These are phyloP conservation scores for Acer yangbiense DNA, from an alignment of 345 rosid genomes.

Conservation along the genomic window DNA sequence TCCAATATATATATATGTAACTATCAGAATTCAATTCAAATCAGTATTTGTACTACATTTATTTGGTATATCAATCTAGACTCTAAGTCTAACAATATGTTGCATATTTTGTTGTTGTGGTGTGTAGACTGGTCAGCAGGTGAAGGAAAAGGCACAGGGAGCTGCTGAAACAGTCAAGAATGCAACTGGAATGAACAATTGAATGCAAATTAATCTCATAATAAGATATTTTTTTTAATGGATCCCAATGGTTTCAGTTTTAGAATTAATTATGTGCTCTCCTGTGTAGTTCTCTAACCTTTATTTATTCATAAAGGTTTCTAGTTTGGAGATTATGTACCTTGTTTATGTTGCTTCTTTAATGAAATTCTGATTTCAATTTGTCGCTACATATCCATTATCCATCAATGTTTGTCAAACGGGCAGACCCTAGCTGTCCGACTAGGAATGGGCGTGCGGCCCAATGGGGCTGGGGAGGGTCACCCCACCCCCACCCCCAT, in stretches of 20 bases:
- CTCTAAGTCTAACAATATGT: background rate
- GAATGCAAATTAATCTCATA: constrained; percentile 8
- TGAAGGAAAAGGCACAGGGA: constrained; percentile 58
- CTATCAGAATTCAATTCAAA: too few relatives aligned
- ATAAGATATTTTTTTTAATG: background rate
- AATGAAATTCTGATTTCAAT: constrained; percentile 5
- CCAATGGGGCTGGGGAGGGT: too few relatives aligned
- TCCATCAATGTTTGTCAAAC: background rate
- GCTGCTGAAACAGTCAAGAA: constrained; percentile 70
- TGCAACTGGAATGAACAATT: constrained; percentile 56
- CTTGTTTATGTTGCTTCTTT: background rate
- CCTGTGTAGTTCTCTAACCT: too few relatives aligned
- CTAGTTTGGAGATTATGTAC: background rate
- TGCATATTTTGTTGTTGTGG: background rate
- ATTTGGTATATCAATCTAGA: too few relatives aligned
- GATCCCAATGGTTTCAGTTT: background rate
- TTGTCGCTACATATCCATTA: background rate
- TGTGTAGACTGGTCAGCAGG: constrained; percentile 60
- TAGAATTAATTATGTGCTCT: background rate
- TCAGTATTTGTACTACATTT: too few relatives aligned
- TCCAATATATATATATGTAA: too few relatives aligned
- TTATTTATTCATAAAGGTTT: too few relatives aligned
- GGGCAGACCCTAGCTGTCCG: too few relatives aligned
- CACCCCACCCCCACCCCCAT: too few relatives aligned
- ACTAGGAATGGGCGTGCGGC: too few relatives aligned